Evolutionary conservation across 352 stramenopile species (phyloP).

Genomic region (Globisporangium solare): DNA sequence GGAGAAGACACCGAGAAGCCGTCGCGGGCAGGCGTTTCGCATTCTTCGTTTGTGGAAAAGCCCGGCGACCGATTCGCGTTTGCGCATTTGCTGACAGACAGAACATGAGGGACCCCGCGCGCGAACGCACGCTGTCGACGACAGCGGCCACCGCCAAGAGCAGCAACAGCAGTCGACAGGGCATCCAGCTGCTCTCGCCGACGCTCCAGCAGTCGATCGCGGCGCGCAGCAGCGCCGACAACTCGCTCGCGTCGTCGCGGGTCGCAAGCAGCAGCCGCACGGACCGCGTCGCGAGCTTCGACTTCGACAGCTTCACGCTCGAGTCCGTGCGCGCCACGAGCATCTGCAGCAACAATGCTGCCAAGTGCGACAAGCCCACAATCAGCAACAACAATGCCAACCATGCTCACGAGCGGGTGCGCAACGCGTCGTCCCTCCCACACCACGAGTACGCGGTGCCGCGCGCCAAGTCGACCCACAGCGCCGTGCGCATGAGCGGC

Average conservation of each 20-base stretch:
- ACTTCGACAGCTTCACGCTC: constrained; percentile 49
- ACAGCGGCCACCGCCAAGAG: neutral
- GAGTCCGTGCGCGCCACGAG: constrained; percentile 26
- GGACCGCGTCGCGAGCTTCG: constrained; percentile 11
- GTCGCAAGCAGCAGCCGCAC: neutral
- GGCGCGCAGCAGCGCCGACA: constrained; percentile 4
- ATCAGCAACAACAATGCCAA: neutral
- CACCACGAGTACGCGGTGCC: too few relatives aligned
- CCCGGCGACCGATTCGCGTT: too few relatives aligned
- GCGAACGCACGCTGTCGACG: too few relatives aligned
- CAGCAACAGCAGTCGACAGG: neutral
- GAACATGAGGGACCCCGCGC: too few relatives aligned
- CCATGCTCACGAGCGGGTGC: too few relatives aligned
- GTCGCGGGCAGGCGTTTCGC: too few relatives aligned
- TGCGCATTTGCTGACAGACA: too few relatives aligned
- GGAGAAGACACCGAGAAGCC: too few relatives aligned
- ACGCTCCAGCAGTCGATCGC: constrained; percentile 28
- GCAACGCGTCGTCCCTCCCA: too few relatives aligned
- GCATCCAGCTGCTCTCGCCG: constrained; percentile 33
- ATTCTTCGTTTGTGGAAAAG: too few relatives aligned
- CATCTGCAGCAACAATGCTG: too few relatives aligned
- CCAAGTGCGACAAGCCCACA: neutral
- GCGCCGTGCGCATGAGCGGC: constrained; percentile 27
- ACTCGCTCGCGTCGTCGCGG: neutral
- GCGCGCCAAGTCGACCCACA: neutral